phyloP scores from a whole-genome alignment of 176 grass and related monocot genomes.

The Canna indica region DNA sequence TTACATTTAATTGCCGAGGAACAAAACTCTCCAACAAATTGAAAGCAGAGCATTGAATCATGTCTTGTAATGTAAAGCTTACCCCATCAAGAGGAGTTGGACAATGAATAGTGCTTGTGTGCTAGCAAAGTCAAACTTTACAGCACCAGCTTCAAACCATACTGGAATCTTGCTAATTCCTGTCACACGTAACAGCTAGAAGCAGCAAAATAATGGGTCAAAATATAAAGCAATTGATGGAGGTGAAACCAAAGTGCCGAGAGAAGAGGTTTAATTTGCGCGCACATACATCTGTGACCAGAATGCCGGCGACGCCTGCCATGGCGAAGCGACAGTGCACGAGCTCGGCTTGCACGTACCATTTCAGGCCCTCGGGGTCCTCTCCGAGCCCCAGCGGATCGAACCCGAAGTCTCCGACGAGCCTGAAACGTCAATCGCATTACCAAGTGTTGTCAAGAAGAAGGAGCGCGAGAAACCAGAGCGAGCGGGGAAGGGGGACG shows the following conservation, averaged over 20 bases:
- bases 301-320: conserved; percentile 54
- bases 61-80: conserved; percentile 24
- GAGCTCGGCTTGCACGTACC: conserved; percentile 89
- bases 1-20: too few species aligned
- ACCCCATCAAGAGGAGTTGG: conserved; percentile 95
- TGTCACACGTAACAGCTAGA: conserved; percentile 63
- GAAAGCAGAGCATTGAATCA: not conserved
- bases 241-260: not conserved
- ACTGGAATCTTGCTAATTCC: conserved; percentile 58
- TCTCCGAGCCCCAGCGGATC: conserved; percentile 76
- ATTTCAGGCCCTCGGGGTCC: conserved; percentile 49
- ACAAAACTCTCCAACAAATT: not conserved
- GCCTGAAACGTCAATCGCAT: conserved; percentile 25
- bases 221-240: not conserved
- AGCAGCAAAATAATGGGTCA: not conserved
- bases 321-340: conserved; percentile 78
- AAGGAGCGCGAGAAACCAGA: not conserved
- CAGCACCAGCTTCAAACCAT: conserved; percentile 89
- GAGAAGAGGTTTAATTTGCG: not conserved
- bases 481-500: not conserved
- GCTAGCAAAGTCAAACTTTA: conserved; percentile 54
- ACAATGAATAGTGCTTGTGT: conserved; percentile 59
- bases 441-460: not conserved
- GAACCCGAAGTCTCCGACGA: conserved; percentile 73
- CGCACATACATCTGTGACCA: conserved; percentile 37